These are phyloP conservation scores for Ophiostoma pallidulum DNA, from an alignment of 2,329 filamentous ascomycete genomes.

Conservation along the genomic window DNA sequence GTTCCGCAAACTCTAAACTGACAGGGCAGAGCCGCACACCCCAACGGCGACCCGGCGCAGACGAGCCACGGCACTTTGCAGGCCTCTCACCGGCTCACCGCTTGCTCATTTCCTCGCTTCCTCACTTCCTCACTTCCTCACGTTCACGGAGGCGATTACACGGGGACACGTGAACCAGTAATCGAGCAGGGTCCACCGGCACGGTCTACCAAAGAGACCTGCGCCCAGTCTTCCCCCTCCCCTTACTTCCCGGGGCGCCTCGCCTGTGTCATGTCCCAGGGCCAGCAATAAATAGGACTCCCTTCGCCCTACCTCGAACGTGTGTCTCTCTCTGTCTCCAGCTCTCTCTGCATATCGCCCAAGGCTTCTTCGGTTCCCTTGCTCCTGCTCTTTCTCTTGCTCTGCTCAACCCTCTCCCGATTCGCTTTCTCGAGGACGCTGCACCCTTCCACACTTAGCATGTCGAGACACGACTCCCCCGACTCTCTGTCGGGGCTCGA, in stretches of 20 bases:
- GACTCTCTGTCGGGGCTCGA: conserved; percentile 11
- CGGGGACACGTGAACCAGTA: no score
- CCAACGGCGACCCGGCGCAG: neutral
- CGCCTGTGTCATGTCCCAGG: neutral
- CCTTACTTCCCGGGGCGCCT: no score
- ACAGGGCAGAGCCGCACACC: neutral
- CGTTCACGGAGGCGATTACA: no score
- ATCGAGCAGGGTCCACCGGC: no score
- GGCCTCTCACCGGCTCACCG: neutral
- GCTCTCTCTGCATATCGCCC: no score
- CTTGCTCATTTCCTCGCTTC: neutral
- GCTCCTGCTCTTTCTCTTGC: no score
- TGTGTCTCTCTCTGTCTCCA: neutral
- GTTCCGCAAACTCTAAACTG: conserved; percentile 7
- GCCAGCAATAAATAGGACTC: neutral
- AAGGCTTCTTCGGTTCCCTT: no score
- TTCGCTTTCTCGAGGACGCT: neutral
- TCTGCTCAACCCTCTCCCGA: neutral
- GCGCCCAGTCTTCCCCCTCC: no score
- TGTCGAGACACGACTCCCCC: conserved; percentile 11
- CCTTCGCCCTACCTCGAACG: neutral
- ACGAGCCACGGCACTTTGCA: neutral
- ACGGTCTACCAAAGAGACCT: no score
- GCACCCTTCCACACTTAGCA: neutral
- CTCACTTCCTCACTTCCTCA: no score